phyloP scores from a whole-genome alignment of 2,329 filamentous ascomycete species.

The Geosmithia flava region DNA sequence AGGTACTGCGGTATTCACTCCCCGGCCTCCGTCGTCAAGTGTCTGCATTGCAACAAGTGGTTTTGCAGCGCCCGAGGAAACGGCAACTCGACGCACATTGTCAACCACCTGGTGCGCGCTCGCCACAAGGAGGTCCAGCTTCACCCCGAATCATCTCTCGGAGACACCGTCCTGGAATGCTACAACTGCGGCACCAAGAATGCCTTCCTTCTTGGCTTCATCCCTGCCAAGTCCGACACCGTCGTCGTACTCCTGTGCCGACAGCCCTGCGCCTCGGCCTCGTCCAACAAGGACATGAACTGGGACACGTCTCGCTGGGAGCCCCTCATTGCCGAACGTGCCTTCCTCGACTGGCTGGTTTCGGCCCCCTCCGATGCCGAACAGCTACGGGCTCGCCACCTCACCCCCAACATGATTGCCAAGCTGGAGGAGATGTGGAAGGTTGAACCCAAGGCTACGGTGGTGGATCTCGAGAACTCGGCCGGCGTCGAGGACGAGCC shows the following conservation, averaged over 20 bases:
- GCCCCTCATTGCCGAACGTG: slow-evolving; percentile 90
- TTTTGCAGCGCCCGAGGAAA: slow-evolving; percentile 97
- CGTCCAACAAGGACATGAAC: slow-evolving; percentile 98
- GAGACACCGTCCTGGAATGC: slow-evolving; percentile 93
- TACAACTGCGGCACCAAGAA: slow-evolving; percentile 99
- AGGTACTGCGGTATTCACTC: slow-evolving; percentile 98
- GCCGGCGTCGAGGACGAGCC: slow-evolving; percentile 91
- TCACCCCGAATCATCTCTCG: slow-evolving; percentile 82
- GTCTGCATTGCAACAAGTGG: slow-evolving; percentile 92
- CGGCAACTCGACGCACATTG: slow-evolving; percentile 91
- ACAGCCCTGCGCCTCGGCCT: slow-evolving; percentile 87
- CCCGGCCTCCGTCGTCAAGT: slow-evolving; percentile 90
- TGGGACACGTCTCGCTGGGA: slow-evolving; percentile 99
- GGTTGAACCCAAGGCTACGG: slow-evolving; percentile 77
- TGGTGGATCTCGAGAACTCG: slow-evolving; percentile 83
- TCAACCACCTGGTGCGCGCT: slow-evolving; percentile 94
- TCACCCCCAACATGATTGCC: slow-evolving; percentile 88
- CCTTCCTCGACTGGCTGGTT: slow-evolving; percentile 90
- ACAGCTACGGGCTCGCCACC: slow-evolving; percentile 84
- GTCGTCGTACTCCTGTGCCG: slow-evolving; percentile 94
- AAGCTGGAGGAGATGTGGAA: slow-evolving; percentile 99
- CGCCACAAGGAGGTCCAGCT: slow-evolving; percentile 98
- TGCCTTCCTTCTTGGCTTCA: slow-evolving; percentile 93
- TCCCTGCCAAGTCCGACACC: slow-evolving; percentile 95
- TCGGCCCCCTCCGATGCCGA: slow-evolving; percentile 82